Conservation (phyloP, 2,329 filamentous ascomycete genomes). For the Coniochaeta hoffmannii region DNA sequence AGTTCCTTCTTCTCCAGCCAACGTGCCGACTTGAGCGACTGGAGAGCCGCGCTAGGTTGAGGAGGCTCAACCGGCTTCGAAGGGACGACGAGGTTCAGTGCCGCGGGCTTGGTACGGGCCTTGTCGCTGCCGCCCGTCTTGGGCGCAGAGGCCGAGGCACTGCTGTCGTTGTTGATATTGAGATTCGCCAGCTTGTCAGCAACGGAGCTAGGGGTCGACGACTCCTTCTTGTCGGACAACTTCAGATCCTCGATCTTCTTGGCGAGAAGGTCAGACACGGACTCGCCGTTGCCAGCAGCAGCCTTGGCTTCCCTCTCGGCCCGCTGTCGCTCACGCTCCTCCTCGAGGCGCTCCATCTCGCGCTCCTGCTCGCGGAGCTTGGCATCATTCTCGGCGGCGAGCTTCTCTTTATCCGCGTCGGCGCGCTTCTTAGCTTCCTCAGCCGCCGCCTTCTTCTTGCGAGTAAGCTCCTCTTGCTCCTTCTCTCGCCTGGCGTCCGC, state of each 20-base stretch:
- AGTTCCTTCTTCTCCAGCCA: slow-evolving; percentile 59
- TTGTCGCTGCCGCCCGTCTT: slow-evolving; percentile 55
- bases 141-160: slow-evolving; percentile 36
- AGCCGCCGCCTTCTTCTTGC: slow-evolving; percentile 36
- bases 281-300: slow-evolving; percentile 28
- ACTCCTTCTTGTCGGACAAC: slow-evolving; percentile 36
- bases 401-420: slow-evolving; percentile 35
- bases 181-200: slow-evolving; percentile 45
- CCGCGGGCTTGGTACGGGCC: slow-evolving; percentile 66
- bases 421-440: slow-evolving; percentile 32
- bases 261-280: slow-evolving; percentile 45
- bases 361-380: slow-evolving; percentile 66
- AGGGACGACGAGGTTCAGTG: slow-evolving; percentile 78
- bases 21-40: slow-evolving; percentile 84
- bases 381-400: slow-evolving; percentile 50
- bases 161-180: slow-evolving; percentile 32
- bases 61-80: slow-evolving; percentile 82
- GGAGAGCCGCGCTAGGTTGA: slow-evolving; percentile 88
- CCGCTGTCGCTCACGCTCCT: slow-evolving; percentile 57
- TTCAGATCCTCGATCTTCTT: slow-evolving; percentile 29
- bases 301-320: slow-evolving; percentile 40
- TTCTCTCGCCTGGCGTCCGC: slow-evolving; percentile 42
- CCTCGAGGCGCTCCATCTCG: slow-evolving; percentile 66
- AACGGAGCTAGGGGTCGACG: slow-evolving; percentile 29
- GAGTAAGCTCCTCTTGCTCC: slow-evolving; percentile 35